Evolutionary conservation across 257 asterid species (phyloP).

Genomic region (Solanum sejunctum): DNA sequence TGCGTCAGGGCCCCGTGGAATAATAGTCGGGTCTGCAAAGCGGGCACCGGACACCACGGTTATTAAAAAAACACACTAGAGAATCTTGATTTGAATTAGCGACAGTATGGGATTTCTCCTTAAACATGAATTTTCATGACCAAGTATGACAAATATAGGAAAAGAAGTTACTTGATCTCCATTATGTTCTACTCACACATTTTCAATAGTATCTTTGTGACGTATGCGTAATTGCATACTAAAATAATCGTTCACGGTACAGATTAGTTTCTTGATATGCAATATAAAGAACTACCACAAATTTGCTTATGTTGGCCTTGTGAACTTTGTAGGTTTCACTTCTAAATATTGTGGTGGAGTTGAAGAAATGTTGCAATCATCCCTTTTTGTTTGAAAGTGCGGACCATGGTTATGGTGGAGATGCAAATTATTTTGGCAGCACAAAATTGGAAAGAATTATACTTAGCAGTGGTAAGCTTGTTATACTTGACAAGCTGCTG

Average conservation of each 20-base stretch:
- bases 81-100: not conserved
- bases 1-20: too few relatives aligned
- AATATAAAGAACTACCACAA: not conserved
- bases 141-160: not conserved
- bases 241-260: not conserved
- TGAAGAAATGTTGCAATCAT: conserved; percentile 99
- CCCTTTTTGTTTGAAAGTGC: conserved; percentile 99
- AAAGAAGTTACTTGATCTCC: not conserved
- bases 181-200: not conserved
- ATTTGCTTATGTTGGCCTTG: not conserved
- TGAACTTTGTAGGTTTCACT: conserved; percentile 80
- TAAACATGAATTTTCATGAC: not conserved
- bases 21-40: too few relatives aligned
- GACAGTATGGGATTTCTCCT: not conserved
- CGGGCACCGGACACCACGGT: too few relatives aligned
- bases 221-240: not conserved
- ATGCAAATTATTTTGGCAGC: conserved; percentile 69
- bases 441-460: conserved; percentile 76
- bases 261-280: not conserved
- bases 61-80: not conserved
- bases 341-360: conserved; percentile 93
- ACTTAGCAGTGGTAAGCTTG: conserved; percentile 96
- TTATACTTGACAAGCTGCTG: conserved; percentile 84
- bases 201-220: not conserved
- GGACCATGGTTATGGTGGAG: conserved; percentile 99